Conservation (phyloP, 129 eudicot genomes). For the Flaveria robusta region DNA sequence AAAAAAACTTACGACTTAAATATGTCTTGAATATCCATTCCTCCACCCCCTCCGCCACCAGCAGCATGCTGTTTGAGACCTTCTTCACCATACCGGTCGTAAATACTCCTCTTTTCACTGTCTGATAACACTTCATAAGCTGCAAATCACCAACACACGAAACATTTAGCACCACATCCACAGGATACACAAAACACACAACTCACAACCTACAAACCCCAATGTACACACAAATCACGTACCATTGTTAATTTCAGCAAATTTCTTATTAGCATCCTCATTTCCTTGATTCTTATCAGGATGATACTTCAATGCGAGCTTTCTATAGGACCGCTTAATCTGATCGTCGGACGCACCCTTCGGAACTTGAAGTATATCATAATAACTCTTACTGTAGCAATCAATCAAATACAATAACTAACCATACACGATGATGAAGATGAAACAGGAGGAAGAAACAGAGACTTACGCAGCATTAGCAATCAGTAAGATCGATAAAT, state of each 20-base stretch:
- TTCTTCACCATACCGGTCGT: constrained; percentile 94
- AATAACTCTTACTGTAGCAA: constrained; percentile 82
- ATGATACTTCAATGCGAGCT: constrained; percentile 93
- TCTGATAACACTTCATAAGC: constrained; percentile 95
- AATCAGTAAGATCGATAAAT: constrained; percentile 45
- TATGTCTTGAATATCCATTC: constrained; percentile 92
- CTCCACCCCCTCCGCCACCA: constrained; percentile 95
- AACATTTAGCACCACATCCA: constrained; percentile 17
- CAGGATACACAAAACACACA: background rate
- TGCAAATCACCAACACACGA: constrained; percentile 30
- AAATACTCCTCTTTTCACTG: constrained; percentile 89
- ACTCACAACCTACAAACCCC: background rate
- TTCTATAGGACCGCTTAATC: constrained; percentile 86
- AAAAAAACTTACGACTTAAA: constrained; percentile 70
- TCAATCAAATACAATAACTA: background rate
- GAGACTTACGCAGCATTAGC: constrained; percentile 78
- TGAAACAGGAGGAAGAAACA: background rate
- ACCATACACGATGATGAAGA: background rate
- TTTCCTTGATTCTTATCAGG: constrained; percentile 98
- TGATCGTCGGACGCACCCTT: constrained; percentile 95
- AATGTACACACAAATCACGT: background rate
- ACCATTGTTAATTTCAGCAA: constrained; percentile 97
- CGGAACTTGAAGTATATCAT: constrained; percentile 85
- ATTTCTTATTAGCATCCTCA: constrained; percentile 91
- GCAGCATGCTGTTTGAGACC: constrained; percentile 98